These are phyloP conservation scores for Pseudogymnoascus sp. DNA, from an alignment of 2,329 filamentous ascomycete genomes.

Conservation along the genomic window DNA sequence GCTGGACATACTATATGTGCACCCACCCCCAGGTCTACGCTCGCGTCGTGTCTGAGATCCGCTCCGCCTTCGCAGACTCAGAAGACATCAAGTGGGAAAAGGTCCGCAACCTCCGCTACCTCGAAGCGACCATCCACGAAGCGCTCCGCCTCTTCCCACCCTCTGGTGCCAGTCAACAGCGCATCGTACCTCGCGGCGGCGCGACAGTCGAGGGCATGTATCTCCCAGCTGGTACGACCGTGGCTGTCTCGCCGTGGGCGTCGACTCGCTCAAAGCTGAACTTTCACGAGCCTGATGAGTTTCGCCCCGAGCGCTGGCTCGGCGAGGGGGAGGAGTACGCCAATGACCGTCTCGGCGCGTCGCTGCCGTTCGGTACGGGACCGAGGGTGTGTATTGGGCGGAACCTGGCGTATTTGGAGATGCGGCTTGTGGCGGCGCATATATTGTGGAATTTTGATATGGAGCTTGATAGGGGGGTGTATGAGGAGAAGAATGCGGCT, in stretches of 20 bases:
- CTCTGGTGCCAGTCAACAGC: constrained; percentile 35
- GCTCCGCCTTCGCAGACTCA: not conserved
- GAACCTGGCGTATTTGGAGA: constrained; percentile 15
- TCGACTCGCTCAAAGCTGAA: not conserved
- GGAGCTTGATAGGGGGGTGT: constrained; percentile 1
- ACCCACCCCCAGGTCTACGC: not conserved
- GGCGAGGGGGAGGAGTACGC: not conserved
- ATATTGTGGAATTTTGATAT: constrained; percentile 15
- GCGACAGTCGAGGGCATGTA: constrained; percentile 20
- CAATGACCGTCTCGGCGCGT: not conserved
- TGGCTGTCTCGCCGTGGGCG: constrained; percentile 32
- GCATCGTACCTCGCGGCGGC: constrained; percentile 30
- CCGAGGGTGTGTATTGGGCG: constrained; percentile 15
- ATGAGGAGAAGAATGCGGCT: not conserved
- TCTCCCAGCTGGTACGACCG: constrained; percentile 25
- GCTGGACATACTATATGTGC: constrained; percentile 20
- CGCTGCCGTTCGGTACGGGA: constrained; percentile 12
- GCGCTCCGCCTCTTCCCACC: constrained; percentile 11
- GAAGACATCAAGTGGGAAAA: constrained; percentile 10
- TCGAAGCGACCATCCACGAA: constrained; percentile 12
- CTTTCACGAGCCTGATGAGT: constrained; percentile 11
- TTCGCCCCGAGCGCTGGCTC: constrained; percentile 12
- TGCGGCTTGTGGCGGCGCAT: constrained; percentile 11
- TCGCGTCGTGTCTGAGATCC: constrained; percentile 1
- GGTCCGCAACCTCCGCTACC: constrained; percentile 13